phyloP scores from a whole-genome alignment of 2,329 filamentous ascomycete genomes.

The Chalara sp. region DNA sequence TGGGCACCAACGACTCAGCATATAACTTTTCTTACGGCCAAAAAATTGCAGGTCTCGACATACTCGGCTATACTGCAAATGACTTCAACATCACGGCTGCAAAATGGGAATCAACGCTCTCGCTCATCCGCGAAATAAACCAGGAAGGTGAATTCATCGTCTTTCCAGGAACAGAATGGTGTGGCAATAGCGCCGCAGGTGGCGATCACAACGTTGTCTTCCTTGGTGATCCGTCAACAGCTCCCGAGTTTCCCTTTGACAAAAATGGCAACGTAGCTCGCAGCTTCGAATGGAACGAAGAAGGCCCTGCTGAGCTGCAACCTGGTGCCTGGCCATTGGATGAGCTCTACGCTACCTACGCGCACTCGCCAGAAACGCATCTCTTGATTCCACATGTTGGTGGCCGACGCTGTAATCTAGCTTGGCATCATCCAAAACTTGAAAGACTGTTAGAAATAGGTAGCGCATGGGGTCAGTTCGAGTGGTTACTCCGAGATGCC shows the following conservation, averaged over 20 bases:
- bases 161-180: slow-evolving; percentile 30
- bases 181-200: slow-evolving; percentile 30
- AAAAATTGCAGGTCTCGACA: slow-evolving; percentile 29
- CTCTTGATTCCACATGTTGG: slow-evolving; percentile 32
- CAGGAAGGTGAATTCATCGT: slow-evolving; percentile 21
- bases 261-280: slow-evolving; percentile 27
- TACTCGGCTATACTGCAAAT: slow-evolving; percentile 33
- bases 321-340: slow-evolving; percentile 22
- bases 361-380: slow-evolving; percentile 24
- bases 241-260: slow-evolving; percentile 28
- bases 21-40: slow-evolving; percentile 33
- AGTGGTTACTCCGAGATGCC: slow-evolving; percentile 29
- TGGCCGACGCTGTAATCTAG: slow-evolving; percentile 28
- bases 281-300: slow-evolving; percentile 32
- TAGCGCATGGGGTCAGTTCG: slow-evolving; percentile 30
- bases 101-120: slow-evolving; percentile 24
- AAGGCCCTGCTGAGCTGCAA: slow-evolving; percentile 25
- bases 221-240: slow-evolving; percentile 22
- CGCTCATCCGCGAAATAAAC: slow-evolving; percentile 20
- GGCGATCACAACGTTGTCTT: slow-evolving; percentile 30
- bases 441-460: slow-evolving; percentile 30
- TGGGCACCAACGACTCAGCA: slow-evolving; percentile 29
- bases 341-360: slow-evolving; percentile 32
- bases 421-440: slow-evolving; percentile 31
- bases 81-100: slow-evolving; percentile 31